Evolutionary conservation across 2,329 filamentous ascomycete genomes (phyloP), one percentile per base, ranked within the genome.

Genomic region (Diplodia corticola): DNA sequence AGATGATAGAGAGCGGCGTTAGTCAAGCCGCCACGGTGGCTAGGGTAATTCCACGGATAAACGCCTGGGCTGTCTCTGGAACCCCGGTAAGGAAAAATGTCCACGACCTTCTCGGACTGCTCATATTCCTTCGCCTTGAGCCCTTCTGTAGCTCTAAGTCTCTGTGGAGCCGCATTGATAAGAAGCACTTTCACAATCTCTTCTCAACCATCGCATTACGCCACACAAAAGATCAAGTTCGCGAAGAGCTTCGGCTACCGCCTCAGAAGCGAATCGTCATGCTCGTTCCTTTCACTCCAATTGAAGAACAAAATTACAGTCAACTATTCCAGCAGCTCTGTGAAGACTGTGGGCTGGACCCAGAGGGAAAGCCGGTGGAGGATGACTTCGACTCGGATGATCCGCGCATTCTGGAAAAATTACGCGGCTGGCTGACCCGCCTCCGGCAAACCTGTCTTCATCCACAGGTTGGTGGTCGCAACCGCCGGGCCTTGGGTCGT

Each of bases 1-100:
- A 99, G 73, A 96, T 97, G 90, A 88, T 98, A 49, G 94, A 98
- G 75, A 94, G 87, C 70, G 92, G 93, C 37, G 88, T 96, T 4
- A 93, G 88, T 71, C 89, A 92, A 70, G 91, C 94, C 30, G 93
- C 95, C 1, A 86, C 84, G 54, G 88, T 97, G 15, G 93, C 93
- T 40, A 87, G 88, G 48, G 81, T 90, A 28, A 89, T 99, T 68
- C 93, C 94, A 51, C 86, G 95, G 30, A 79, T 91, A 69, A 93
- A 97, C 78, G 89, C 92, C 2, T 98, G 95, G 95, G 93, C 90
- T 15, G 88, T 99, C 48, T 94, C 92, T 0, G 95, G 92, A 49
- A 99, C 95, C 0, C 95, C 95, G 0, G 84, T 98, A 44, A 90
- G 91, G 70, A 91, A 92, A 70, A 86, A 92, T 68, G 85, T 94